Evolutionary conservation across 2,329 filamentous ascomycete species (phyloP).

Genomic region (Alternaria incomplexa): DNA sequence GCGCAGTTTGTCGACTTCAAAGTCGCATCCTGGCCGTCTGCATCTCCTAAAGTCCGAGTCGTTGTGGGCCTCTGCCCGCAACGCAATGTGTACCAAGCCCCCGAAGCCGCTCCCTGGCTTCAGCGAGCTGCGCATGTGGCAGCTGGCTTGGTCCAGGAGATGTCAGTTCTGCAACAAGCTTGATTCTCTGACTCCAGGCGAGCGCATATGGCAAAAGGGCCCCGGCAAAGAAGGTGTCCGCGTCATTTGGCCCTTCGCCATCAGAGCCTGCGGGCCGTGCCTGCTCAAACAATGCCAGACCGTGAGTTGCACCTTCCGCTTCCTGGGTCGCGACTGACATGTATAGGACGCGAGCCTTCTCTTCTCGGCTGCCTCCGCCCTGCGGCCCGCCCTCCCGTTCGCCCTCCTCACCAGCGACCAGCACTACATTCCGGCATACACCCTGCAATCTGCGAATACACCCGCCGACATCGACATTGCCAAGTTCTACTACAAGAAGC

Average conservation of each 20-base stretch:
- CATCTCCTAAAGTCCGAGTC: conserved; percentile 63
- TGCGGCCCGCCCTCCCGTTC: conserved; percentile 73
- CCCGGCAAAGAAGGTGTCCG: conserved; percentile 67
- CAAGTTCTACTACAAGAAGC: conserved; percentile 69
- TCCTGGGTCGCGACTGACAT: conserved; percentile 24
- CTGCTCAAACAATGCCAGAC: conserved; percentile 66
- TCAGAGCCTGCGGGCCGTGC: conserved; percentile 71
- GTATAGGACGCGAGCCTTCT: conserved; percentile 72
- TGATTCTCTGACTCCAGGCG: conserved; percentile 32
- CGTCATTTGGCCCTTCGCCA: conserved; percentile 73
- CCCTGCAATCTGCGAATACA: conserved; percentile 60
- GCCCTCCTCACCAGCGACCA: conserved; percentile 68
- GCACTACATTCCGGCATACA: conserved; percentile 64
- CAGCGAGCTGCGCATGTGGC: conserved; percentile 79
- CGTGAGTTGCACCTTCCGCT: conserved; percentile 55
- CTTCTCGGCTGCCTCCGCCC: conserved; percentile 65
- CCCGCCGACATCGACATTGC: conserved; percentile 60
- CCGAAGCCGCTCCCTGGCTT: conserved; percentile 70
- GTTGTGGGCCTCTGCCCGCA: conserved; percentile 75
- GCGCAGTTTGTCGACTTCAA: conserved; percentile 38
- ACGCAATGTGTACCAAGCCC: conserved; percentile 68
- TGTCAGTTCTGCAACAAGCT: conserved; percentile 72
- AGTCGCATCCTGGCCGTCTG: conserved; percentile 40
- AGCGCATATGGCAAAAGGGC: conserved; percentile 63
- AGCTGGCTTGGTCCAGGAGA: conserved; percentile 64